Conservation (phyloP, 768 basidiomycete species). For the Naganishia friedmannii region DNA sequence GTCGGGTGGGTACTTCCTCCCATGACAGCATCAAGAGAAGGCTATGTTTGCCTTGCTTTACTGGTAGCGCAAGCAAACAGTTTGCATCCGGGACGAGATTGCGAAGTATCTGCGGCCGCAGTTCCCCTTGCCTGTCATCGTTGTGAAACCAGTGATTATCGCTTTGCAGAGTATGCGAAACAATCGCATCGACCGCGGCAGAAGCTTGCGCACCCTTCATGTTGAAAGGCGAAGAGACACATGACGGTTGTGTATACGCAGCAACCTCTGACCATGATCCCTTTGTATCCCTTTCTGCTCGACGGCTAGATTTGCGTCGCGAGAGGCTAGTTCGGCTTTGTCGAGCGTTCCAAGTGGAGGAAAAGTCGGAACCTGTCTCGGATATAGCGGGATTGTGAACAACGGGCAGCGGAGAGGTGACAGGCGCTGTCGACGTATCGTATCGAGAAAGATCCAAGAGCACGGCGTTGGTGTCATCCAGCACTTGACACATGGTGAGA, state of each 20-base stretch:
- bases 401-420: not conserved
- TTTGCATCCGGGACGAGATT: not conserved
- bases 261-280: slow-evolving; percentile 1
- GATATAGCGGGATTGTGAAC: not conserved
- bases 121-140: not conserved
- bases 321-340: not conserved
- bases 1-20: slow-evolving; percentile 11
- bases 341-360: not conserved
- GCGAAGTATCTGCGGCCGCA: not conserved
- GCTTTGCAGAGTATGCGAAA: not conserved
- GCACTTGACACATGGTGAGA: not conserved
- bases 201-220: not conserved
- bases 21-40: not conserved
- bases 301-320: not conserved
- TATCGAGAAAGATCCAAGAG: slow-evolving; percentile 18
- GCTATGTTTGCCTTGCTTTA: not conserved
- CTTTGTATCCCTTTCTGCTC: not conserved
- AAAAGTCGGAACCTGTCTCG: not conserved
- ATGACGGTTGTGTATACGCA: not conserved
- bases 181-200: not conserved
- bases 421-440: not conserved
- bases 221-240: not conserved
- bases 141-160: slow-evolving; percentile 11
- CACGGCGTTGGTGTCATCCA: not conserved
- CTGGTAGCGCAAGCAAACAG: slow-evolving; percentile 1